A percentile compares a stretch with the other conserved stretches of the same genome.
Conservation (phyloP, 2,329 filamentous ascomycete genomes). For the Cytospora paraplurivora region DNA sequence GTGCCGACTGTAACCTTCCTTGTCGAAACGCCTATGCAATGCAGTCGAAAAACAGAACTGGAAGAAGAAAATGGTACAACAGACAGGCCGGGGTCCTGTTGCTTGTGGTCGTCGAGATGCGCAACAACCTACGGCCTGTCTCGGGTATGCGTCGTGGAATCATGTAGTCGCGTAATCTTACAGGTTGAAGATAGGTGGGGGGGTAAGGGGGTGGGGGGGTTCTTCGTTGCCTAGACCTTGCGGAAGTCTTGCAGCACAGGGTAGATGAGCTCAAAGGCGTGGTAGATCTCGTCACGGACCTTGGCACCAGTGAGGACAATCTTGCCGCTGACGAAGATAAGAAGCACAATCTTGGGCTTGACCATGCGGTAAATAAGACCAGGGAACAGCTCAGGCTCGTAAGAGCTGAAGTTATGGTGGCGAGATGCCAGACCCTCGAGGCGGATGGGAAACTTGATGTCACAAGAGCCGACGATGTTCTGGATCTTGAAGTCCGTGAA, state of each 20-base stretch:
- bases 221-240: slow-evolving; percentile 49
- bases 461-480: slow-evolving; percentile 98
- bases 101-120: slow-evolving; percentile 10
- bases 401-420: slow-evolving; percentile 99
- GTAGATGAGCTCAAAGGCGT: slow-evolving; percentile 96
- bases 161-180: slow-evolving; percentile 41
- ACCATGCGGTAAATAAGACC: slow-evolving; percentile 99
- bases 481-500: slow-evolving; percentile 99
- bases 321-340: slow-evolving; percentile 98
- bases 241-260: slow-evolving; percentile 80
- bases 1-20: slow-evolving; percentile 29
- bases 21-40: slow-evolving; percentile 54
- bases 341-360: slow-evolving; percentile 97
- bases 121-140: slow-evolving; percentile 24
- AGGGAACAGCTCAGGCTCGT: slow-evolving; percentile 97
- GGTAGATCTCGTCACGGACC: slow-evolving; percentile 96
- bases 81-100: slow-evolving; percentile 18
- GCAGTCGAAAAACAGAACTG: slow-evolving; percentile 27
- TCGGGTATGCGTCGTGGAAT: slow-evolving; percentile 46
- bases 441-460: slow-evolving; percentile 99
- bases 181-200: slow-evolving; percentile 20
- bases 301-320: slow-evolving; percentile 98
- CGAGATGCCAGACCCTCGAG: slow-evolving; percentile 93
- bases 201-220: neutral
- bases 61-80: slow-evolving; percentile 34